Evolutionary conservation across 1,139 yeast genomes (phyloP), one percentile per base, ranked within the genome.

Genomic region (Magnusiomyces clavatus): DNA sequence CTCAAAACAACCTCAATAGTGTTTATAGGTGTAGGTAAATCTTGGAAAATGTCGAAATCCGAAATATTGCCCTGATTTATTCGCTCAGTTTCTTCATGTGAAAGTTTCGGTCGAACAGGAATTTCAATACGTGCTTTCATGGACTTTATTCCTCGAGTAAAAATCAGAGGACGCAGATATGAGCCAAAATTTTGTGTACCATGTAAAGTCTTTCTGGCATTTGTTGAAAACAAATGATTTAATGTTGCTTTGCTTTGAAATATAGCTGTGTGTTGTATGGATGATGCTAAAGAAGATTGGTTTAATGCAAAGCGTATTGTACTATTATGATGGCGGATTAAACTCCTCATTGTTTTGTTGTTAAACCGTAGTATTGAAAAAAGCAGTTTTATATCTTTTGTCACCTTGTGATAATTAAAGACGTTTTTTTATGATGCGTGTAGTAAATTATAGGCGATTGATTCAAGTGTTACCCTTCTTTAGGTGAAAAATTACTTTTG

Each of bases 1-100:
- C 62, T 58, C 1, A 75, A 66, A 6, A 78, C 72, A 55, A 75
- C 70, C 55, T 76, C 80, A 39, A 79, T 71, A 50, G 64, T 64
- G 55, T 69, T 69, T 29, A 64, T 60, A 8, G 72, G 69, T 3
- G 63, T 55, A 8, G 60, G 64, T 8, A 65, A 59, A 40, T 62
- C 65, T 47, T 67, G 69, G 58, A 65, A 68, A 5, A 69, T 60
- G 52, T 66, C 65, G 52, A 55, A 64, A 52, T 67, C 67, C 3
- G 64, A 56, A 17, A 64, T 54, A 20, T 54, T 56, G 12, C 64
- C 64, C 35, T 61, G 61, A 39, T 39, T 51, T 38, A 54, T 24
- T 19, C 51, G 57, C 5, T 61, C 59, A 12, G 62, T 62, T 20
- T 59, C 58, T 47, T 60, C 61, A 43, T 59, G 60, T 16, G 54